These are phyloP conservation scores for Beta corolliflora DNA, from an alignment of 179 eudicot genomes.

Conservation along the genomic window DNA sequence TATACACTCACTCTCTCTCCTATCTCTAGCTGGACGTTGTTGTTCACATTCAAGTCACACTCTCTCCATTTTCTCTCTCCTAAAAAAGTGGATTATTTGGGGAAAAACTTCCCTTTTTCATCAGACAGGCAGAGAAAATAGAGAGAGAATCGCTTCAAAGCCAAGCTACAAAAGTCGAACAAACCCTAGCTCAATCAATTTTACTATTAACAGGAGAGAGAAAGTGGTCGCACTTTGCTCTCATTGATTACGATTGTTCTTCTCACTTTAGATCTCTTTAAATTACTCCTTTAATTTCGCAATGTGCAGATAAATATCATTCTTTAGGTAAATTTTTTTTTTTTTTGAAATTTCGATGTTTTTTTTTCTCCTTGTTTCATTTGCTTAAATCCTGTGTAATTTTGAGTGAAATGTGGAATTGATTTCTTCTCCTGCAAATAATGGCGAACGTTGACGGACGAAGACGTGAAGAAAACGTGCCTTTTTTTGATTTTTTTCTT, in stretches of 20 bases:
- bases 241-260: slow-evolving; percentile 33
- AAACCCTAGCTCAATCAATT: slow-evolving; percentile 19
- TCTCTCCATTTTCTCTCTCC: slow-evolving; percentile 21
- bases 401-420: not conserved
- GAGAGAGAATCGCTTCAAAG: slow-evolving; percentile 55
- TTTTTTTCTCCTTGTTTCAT: not conserved
- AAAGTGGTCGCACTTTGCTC: slow-evolving; percentile 29
- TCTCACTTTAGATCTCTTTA: slow-evolving; percentile 11
- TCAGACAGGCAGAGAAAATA: not conserved
- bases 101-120: slow-evolving; percentile 29
- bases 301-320: slow-evolving; percentile 25
- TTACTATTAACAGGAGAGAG: not conserved
- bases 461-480: too few species aligned
- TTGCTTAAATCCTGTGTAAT: not conserved
- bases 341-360: too few species aligned
- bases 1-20: not conserved
- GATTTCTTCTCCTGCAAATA: too few species aligned
- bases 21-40: slow-evolving; percentile 29
- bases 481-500: too few species aligned
- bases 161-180: slow-evolving; percentile 41
- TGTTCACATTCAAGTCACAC: slow-evolving; percentile 28
- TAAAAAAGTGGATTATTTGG: slow-evolving; percentile 29
- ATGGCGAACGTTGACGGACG: too few species aligned
- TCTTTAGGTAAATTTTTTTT: slow-evolving; percentile 6
- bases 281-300: slow-evolving; percentile 18